Percentiles rank a stretch among this genome's conserved stretches.
Evolutionary conservation across 1,284 basidiomycete genomes (phyloP).

Genomic region (Rhodotorula sp.): DNA sequence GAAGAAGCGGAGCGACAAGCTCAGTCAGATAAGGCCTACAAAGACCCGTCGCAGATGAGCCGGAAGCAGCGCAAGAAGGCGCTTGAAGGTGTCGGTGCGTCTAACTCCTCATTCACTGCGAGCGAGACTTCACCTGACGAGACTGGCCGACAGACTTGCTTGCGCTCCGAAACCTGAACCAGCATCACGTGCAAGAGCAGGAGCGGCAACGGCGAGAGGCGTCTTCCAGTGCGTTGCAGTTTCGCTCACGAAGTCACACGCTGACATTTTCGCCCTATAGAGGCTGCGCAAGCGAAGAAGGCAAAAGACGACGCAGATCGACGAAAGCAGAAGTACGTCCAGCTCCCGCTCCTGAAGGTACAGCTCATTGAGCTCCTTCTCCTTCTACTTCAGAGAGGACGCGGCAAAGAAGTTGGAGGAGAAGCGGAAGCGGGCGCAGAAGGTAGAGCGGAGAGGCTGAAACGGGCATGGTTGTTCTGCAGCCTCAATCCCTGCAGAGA

Average conservation of each 20-base stretch:
- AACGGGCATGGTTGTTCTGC: too few relatives aligned
- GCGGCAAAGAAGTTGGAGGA: slow-evolving; percentile 37
- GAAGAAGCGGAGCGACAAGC: slow-evolving; percentile 10
- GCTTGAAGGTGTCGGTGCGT: slow-evolving; percentile 36
- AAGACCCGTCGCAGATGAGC: slow-evolving; percentile 23
- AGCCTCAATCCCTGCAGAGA: too few relatives aligned
- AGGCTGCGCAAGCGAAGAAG: slow-evolving; percentile 30
- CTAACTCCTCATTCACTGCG: background rate
- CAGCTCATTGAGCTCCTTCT: background rate
- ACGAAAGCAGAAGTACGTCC: slow-evolving; percentile 37
- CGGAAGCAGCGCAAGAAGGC: slow-evolving; percentile 41
- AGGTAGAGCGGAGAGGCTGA: slow-evolving; percentile 30
- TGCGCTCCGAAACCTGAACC: slow-evolving; percentile 37
- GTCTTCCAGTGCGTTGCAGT: background rate
- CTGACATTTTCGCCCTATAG: background rate
- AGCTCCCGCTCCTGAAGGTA: too few relatives aligned
- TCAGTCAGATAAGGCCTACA: slow-evolving; percentile 4
- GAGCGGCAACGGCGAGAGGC: slow-evolving; percentile 7
- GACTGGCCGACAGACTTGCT: slow-evolving; percentile 20
- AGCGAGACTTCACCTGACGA: background rate
- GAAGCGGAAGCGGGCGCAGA: slow-evolving; percentile 38
- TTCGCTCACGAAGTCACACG: too few relatives aligned
- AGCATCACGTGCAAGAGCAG: slow-evolving; percentile 26
- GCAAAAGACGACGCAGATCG: slow-evolving; percentile 36
- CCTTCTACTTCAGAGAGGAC: slow-evolving; percentile 21